Base-by-base conservation (phyloP, 441 rosid species). In the Francoa sonchifolia region DNA sequence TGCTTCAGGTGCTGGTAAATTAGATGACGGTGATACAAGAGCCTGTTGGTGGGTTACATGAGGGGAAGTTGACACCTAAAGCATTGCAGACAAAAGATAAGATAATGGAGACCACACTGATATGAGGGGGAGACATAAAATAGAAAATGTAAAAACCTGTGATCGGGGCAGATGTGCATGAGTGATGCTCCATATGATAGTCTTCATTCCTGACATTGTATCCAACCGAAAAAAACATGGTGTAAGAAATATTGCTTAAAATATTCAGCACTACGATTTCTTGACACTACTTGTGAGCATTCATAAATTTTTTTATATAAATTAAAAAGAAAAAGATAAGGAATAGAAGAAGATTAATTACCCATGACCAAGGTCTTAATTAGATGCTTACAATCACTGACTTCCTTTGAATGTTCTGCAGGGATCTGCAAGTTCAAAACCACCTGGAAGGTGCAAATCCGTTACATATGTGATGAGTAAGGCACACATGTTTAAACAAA, bases 331-430 rank as follows among this genome's bases (percentile, higher is more conserved):
- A 41, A 22, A 9, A 49, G 38, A 30, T 19, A 54, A 15, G 12
- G 12, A 21, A 34, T n/a, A 38, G 17, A 36, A 39, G 34, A 56
- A 47, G 42, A 40, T 52, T 16, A 43, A 54, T 61, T 87, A 92
- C 99, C 99, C 95, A 83, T 84, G 58, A 92, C 95, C 71, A 92
- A 70, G 33, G 99, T 92, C 88, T 77, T 92, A 53, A 92, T 83
- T 71, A 92, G 70, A 71, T 75, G 83, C 57, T 92, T 92, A 59
- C 92, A 87, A 59, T 92, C 96, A 66, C 69, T 81, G 48, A 92
- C 84, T 68, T 92, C 99, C 79, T 92, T 92, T 33, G 96, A 82
- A 75, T 81, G 97, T 57, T 92, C 99, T 51, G 68, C 73, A 7
- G 96, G 94, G 41, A 79, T 88, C 84, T 92, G 99, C 77, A 86